Evolutionary conservation across 208 protist species (phyloP).

Genomic region (Leishmania lainsoni): DNA sequence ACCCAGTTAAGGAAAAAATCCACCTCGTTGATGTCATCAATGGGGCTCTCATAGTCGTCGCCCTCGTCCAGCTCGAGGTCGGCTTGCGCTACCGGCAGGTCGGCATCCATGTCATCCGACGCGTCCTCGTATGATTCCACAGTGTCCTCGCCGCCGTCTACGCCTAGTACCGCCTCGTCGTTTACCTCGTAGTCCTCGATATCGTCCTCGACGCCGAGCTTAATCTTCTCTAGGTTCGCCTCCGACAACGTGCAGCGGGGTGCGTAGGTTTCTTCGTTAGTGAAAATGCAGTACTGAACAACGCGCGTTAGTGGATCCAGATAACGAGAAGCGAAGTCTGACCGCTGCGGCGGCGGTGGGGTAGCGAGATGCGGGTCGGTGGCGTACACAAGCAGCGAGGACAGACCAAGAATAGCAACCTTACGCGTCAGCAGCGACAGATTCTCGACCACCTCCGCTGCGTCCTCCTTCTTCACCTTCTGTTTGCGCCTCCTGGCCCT

Average conservation of each 20-base stretch:
- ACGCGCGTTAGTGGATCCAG: conserved; percentile 45
- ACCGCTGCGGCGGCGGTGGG: conserved; percentile 15
- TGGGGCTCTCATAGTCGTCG: conserved; percentile 87
- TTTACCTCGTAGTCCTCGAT: conserved; percentile 55
- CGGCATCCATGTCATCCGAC: conserved; percentile 41
- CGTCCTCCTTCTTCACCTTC: conserved; percentile 58
- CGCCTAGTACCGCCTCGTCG: conserved; percentile 47
- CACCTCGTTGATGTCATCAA: conserved; percentile 89
- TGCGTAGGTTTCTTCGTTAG: conserved; percentile 58
- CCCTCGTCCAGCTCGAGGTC: conserved; percentile 64
- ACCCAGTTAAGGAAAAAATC: conserved; percentile 49
- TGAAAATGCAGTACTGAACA: conserved; percentile 82
- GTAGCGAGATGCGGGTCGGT: conserved; percentile 15
- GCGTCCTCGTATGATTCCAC: conserved; percentile 42
- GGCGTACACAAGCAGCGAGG: conserved; percentile 44
- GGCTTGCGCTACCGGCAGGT: conserved; percentile 16
- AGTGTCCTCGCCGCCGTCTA: conserved; percentile 43
- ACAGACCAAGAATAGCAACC: conserved; percentile 68
- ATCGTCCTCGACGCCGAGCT: conserved; percentile 40
- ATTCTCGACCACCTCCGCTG: conserved; percentile 52
- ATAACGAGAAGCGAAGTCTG: conserved; percentile 45
- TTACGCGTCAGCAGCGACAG: conserved; percentile 86
- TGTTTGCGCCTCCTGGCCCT: conserved; percentile 19
- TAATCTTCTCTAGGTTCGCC: conserved; percentile 62
- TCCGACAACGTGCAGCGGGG: conserved; percentile 63